These are phyloP conservation scores for Suillus subluteus DNA, from an alignment of 768 basidiomycete species.

Conservation along the genomic window DNA sequence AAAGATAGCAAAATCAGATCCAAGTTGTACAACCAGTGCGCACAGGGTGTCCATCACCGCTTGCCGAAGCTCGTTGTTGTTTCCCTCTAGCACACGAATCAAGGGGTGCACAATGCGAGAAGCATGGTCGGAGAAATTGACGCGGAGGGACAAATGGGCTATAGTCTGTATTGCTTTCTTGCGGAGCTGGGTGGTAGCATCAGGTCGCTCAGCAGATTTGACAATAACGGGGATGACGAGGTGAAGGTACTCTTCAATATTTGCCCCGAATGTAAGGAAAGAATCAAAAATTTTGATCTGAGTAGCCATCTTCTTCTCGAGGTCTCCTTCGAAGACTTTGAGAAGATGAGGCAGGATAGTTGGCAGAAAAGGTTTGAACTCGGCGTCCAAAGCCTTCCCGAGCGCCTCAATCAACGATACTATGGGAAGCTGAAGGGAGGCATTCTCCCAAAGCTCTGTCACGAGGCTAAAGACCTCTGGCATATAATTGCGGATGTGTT, in stretches of 20 bases:
- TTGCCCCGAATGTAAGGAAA: conserved; percentile 92
- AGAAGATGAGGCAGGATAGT: conserved; percentile 87
- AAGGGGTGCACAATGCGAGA: conserved; percentile 96
- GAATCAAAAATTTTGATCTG: conserved; percentile 95
- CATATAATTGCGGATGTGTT: conserved; percentile 93
- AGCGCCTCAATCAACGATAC: conserved; percentile 92
- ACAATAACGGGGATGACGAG: conserved; percentile 95
- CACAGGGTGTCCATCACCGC: conserved; percentile 94
- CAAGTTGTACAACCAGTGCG: conserved; percentile 89
- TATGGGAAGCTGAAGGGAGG: conserved; percentile 84
- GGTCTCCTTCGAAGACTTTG: conserved; percentile 89
- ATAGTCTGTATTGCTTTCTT: conserved; percentile 92
- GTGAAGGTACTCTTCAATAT: conserved; percentile 97
- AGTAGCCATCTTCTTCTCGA: conserved; percentile 75
- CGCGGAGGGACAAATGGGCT: conserved; percentile 84
- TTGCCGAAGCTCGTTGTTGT: conserved; percentile 78
- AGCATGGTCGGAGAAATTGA: conserved; percentile 98
- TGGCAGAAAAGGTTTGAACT: conserved; percentile 96
- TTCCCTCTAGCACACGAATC: conserved; percentile 77
- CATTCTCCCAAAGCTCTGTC: conserved; percentile 89
- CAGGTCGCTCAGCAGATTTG: conserved; percentile 83
- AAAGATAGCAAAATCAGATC: conserved; percentile 96
- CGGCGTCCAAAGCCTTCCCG: conserved; percentile 92
- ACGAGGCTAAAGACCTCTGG: conserved; percentile 84
- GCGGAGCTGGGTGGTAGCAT: conserved; percentile 72